Evolutionary conservation across 768 basidiomycete species (phyloP), one percentile per base, ranked within the genome.

Genomic region (Pulveroboletus sp.): DNA sequence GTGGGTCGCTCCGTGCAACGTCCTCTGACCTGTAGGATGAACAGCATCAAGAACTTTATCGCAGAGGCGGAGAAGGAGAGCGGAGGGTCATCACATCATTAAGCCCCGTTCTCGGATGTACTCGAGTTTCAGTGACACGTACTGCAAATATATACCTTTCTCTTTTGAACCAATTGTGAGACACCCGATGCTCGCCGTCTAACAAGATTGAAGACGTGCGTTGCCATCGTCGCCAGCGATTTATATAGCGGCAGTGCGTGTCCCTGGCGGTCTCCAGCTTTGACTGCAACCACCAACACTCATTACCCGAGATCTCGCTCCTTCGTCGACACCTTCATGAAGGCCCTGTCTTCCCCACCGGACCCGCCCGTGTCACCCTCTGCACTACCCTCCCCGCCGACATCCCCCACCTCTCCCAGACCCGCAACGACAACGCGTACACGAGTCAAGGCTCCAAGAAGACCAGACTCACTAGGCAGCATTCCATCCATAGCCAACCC

Each of bases 61-160:
- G 81, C 79, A 49, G 88, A 89, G 64, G 89, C 89, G 41, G 89
- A 91, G 76, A 89, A 86, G 71, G 85, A 81, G 65, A 71, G 80
- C 56, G 77, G 79, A 62, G 67, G 59, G 40, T 64, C 62, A 14
- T 68, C 62, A 46, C 64, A 68, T 61, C 61, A 58, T 47, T 68
- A 49, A 68, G 46, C 46, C 17, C 37, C 33, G 55, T 39, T 31
- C 27, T 11, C 17, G 14, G 46, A 1, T 39, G 47, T 56, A 47
- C n/a, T 48, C 44, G 43, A 18, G 39, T 30, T 30, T 35, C 35
- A n/a, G 31, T 53, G 41, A 32, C 35, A 45, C 21, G 21, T 21
- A 2, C 50, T 46, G 36, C 47, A 27, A 57, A 51, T 46, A 42
- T 17, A 58, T 24, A 58, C 32, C 18, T 21, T 13, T 35, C 18